Base-by-base conservation (phyloP, 2,329 filamentous ascomycete species). In the Sporothrix humicola region DNA sequence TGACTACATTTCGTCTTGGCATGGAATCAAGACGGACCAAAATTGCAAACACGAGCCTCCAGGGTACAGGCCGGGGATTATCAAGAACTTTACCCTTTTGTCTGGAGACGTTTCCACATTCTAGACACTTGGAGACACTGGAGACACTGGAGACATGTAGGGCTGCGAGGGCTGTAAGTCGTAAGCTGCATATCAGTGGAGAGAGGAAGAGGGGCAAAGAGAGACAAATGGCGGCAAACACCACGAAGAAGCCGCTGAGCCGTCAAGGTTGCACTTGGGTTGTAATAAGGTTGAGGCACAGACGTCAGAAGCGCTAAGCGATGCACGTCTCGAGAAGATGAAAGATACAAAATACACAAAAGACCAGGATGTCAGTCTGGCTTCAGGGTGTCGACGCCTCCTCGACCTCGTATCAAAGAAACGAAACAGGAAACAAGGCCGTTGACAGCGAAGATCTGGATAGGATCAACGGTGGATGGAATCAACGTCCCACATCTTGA, bases 1-100 rank as follows among this genome's bases (percentile, higher is more conserved):
- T 42, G 65, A 50, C 65, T 31, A 52, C 65, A 37, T 52, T 17
- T 52, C 37, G 26, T 23, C 46, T 68, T 68, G 44, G 46, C 46
- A 52, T 68, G 65, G 44, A 68, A 52, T 52, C 65, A 68, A 68
- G 13, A 50, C 12, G 44, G 42, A n/a, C 65, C 13, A 20, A 63
- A 52, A 12, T n/a, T 13, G 61, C 3, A 48, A 66, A 48, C 42
- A 48, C 61, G 42, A 66, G 42, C n/a, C 12, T 66, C 10, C 20
- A 15, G 42, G n/a, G 12, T 48, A 12, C 61, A 26, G 61, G 42
- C 20, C 42, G 12, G 61, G 61, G 61, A 48, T 26, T 66, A 48
- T 66, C 61, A 66, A 66, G 61, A 42, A 46, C 20, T 48, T 12
- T 42, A 6, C n/a, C n/a, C 42, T 17, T 66, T 44, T 56, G 31